A percentile compares a stretch with the other conserved stretches of the same genome.
phyloP scores from a whole-genome alignment of 2,329 filamentous ascomycete genomes.

The Cercospora nicotianae region DNA sequence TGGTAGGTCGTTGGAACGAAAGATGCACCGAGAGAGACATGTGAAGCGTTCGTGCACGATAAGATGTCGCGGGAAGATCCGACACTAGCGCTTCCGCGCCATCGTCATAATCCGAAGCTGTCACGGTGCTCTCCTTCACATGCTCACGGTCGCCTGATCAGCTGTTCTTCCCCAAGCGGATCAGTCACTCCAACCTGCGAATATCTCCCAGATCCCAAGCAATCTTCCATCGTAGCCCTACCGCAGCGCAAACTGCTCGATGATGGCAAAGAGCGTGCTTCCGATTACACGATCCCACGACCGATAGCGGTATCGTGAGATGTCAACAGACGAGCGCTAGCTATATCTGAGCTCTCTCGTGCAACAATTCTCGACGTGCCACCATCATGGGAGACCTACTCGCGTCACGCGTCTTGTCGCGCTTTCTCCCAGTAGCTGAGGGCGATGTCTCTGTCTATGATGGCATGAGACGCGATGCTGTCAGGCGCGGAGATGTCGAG shows the following conservation, averaged over 20 bases:
- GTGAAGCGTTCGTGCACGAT: not conserved
- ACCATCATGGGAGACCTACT: slow-evolving; percentile 42
- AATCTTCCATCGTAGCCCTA: not conserved
- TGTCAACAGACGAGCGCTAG: slow-evolving; percentile 9
- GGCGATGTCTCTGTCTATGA: slow-evolving; percentile 42
- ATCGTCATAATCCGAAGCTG: slow-evolving; percentile 1
- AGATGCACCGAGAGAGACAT: too few relatives aligned
- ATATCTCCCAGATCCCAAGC: not conserved
- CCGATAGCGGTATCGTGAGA: not conserved
- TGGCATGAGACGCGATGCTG: slow-evolving; percentile 49
- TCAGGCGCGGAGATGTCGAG: slow-evolving; percentile 40
- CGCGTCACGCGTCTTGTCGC: slow-evolving; percentile 56
- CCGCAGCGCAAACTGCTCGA: not conserved
- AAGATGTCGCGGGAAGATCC: not conserved
- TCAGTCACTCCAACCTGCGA: not conserved
- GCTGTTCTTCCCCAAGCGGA: not conserved
- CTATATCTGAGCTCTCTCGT: not conserved
- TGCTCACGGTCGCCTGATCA: slow-evolving; percentile 8
- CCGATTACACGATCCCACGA: not conserved
- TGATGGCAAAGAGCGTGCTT: not conserved
- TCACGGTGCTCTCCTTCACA: not conserved
- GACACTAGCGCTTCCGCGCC: not conserved
- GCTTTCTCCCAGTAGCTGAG: slow-evolving; percentile 47
- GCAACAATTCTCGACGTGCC: not conserved
- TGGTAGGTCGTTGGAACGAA: too few relatives aligned